Conservation (phyloP, 805 yeast genomes). For the Ogataea nonfermentans region DNA sequence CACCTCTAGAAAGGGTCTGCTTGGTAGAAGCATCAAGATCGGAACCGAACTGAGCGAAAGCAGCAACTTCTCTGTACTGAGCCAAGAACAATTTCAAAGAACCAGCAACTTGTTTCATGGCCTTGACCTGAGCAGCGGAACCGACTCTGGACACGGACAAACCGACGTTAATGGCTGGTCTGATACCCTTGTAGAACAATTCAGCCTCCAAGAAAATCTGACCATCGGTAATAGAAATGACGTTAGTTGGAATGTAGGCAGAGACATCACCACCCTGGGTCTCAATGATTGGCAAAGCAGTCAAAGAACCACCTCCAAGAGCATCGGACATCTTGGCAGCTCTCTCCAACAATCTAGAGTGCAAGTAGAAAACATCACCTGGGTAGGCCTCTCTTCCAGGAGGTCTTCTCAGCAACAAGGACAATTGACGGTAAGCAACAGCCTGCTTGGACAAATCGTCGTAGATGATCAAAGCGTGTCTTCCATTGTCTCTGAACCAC, state of each 20-base stretch:
- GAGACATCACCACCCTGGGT: conserved; percentile 99
- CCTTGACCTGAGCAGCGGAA: conserved; percentile 99
- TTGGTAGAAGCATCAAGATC: conserved; percentile 99
- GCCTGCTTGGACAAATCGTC: conserved; percentile 99
- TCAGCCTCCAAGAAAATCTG: conserved; percentile 99
- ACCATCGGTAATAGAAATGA: conserved; percentile 96
- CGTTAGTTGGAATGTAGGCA: conserved; percentile 96
- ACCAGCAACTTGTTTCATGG: conserved; percentile 99
- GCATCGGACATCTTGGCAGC: conserved; percentile 94
- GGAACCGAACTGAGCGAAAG: conserved; percentile 99
- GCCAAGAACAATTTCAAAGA: conserved; percentile 99
- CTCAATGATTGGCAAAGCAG: conserved; percentile 95
- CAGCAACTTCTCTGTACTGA: conserved; percentile 99
- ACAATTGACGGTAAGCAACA: conserved; percentile 99
- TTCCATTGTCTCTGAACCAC: conserved; percentile 99
- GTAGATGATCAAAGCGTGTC: conserved; percentile 93
- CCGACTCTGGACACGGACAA: conserved; percentile 99
- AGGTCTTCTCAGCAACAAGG: conserved; percentile 94
- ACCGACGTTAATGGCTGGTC: conserved; percentile 99
- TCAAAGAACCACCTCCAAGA: conserved; percentile 90
- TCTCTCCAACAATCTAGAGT: conserved; percentile 93
- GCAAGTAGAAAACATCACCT: conserved; percentile 95
- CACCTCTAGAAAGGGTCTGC: conserved; percentile 99
- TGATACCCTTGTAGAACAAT: conserved; percentile 99
- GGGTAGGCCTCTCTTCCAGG: conserved; percentile 98